Base-by-base conservation (phyloP, 129 eudicot genomes). In the Artemisia tridentata region DNA sequence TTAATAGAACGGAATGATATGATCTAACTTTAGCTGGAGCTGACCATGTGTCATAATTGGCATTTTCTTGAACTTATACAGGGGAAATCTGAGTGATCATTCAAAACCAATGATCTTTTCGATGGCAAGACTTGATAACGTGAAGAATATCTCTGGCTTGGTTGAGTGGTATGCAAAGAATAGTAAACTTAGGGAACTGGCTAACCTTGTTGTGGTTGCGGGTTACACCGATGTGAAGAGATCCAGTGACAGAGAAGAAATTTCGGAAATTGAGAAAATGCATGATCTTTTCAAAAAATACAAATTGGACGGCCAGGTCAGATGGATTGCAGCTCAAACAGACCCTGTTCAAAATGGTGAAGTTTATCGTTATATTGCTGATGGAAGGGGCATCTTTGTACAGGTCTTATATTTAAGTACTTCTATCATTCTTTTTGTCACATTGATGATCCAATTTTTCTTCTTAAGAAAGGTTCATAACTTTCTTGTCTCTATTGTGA, bases 121-220 rank as follows among this genome's bases (percentile, higher is more conserved):
- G 7, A 95, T 95, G 99, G 99, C 99, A 47, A 85, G 99, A 91
- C 96, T 95, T 69, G 99, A 95, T 78, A 86, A 69, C 34, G 99
- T 95, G 73, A 95, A 95, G 78, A 95, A 95, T 74, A 90, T 95
- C 21, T 73, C 97, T 2, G 99, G 99, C 20, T 77, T 95, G 68
- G 96, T 95, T 11, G 99, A 95, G 84, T 84, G 88, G 86, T 95
- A 90, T 75, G 86, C 79, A 46, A 95, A 90, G 64, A 90, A 83
- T 73, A 59, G 60, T 23, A 84, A 84, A 75, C 85, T 95, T 12
- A 81, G 93, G 77, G 93, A 84, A 68, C 68, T 87, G 69, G 93
- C 95, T 34, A 90, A 95, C 75, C 91, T 95, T 38, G 97, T 90
- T 29, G 85, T 95, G 61, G 89, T 90, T 71, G 96, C 99, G 19